Percentiles rank a stretch among this genome's conserved stretches.
phyloP scores from a whole-genome alignment of 2,329 filamentous ascomycete species.

The Chaetomium sp. region DNA sequence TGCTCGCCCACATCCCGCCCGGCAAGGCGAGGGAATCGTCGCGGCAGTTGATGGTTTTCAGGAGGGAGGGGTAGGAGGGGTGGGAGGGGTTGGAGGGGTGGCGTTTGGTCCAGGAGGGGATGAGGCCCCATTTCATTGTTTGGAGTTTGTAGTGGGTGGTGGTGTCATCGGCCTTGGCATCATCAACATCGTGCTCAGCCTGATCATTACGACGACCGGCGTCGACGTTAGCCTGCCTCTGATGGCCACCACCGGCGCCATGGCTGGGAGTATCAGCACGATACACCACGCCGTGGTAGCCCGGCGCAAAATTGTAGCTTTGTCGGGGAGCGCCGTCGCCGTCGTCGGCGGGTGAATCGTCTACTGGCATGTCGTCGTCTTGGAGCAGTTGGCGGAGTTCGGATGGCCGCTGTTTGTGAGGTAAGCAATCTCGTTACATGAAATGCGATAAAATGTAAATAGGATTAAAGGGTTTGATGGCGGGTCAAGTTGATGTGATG shows the following conservation, averaged over 20 bases:
- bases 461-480: no score
- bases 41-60: constrained; percentile 93
- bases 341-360: constrained; percentile 66
- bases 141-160: constrained; percentile 66
- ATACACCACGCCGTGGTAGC: constrained; percentile 79
- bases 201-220: no score
- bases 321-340: constrained; percentile 55
- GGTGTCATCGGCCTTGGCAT: neutral
- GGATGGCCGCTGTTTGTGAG: constrained; percentile 66
- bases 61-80: constrained; percentile 67
- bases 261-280: constrained; percentile 63
- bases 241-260: constrained; percentile 40
- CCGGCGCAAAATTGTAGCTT: constrained; percentile 89
- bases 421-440: no score
- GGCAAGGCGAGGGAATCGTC: constrained; percentile 74
- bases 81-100: constrained; percentile 57
- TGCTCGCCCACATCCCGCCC: constrained; percentile 81
- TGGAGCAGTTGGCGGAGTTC: constrained; percentile 69
- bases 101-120: constrained; percentile 89
- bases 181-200: neutral
- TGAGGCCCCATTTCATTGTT: constrained; percentile 90
- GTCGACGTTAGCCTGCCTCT: neutral
- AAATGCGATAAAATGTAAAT: no score
- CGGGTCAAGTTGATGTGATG: no score
- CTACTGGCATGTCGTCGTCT: constrained; percentile 65